Percentiles rank a stretch among this genome's conserved stretches.
Conservation (phyloP, 129 eudicot genomes). For the Helianthus annuus region DNA sequence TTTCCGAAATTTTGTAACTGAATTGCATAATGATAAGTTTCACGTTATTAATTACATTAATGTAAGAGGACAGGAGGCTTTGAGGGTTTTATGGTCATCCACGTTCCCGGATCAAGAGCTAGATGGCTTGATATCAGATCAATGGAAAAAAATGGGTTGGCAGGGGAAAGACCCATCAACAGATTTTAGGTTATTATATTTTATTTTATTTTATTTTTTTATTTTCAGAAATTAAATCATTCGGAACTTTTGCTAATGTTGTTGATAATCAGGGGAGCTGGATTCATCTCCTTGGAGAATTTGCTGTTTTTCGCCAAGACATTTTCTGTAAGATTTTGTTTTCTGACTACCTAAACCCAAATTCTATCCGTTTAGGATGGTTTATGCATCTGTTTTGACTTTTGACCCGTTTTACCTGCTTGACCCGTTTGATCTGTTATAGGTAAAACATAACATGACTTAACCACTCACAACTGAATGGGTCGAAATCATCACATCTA, state of each 20-base stretch:
- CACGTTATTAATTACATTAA: conserved; percentile 18
- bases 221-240: neutral
- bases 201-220: conserved; percentile 35
- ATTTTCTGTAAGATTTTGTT: conserved; percentile 61
- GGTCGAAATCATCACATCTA: neutral
- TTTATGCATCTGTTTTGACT: neutral
- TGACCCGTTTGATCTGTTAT: neutral
- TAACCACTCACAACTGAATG: neutral
- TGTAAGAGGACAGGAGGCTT: conserved; percentile 67
- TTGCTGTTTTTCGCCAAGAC: conserved; percentile 84
- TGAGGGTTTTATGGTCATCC: conserved; percentile 89
- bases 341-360: conserved; percentile 21
- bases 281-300: conserved; percentile 90
- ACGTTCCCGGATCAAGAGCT: conserved; percentile 74
- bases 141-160: conserved; percentile 99
- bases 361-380: neutral
- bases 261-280: conserved; percentile 75
- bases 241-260: conserved; percentile 16
- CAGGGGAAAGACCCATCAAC: conserved; percentile 97
- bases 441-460: neutral
- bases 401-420: neutral
- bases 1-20: neutral
- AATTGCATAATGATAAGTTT: conserved; percentile 15
- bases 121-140: conserved; percentile 70
- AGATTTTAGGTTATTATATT: conserved; percentile 90